A percentile compares a stretch with the other conserved stretches of the same genome.
Conservation (phyloP, 306 rosid genomes). For the Citrullus mucosospermus region DNA sequence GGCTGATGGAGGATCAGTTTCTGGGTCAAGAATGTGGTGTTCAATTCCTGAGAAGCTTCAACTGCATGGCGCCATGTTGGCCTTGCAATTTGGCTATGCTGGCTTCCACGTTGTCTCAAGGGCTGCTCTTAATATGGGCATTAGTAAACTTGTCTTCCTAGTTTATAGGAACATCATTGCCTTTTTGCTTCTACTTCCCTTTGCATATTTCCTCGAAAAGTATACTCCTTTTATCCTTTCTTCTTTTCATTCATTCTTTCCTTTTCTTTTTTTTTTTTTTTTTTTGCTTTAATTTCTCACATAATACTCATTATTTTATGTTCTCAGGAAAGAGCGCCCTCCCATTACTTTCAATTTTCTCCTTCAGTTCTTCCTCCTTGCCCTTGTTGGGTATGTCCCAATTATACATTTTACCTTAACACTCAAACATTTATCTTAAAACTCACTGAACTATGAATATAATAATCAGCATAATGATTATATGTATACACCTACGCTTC, state of each 20-base stretch:
- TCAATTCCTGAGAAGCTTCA: slow-evolving; percentile 65
- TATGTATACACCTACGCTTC: too few relatives aligned
- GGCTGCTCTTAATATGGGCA: slow-evolving; percentile 95
- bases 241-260: not conserved
- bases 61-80: slow-evolving; percentile 94
- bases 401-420: too few relatives aligned
- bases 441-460: too few relatives aligned
- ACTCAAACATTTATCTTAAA: too few relatives aligned
- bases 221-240: not conserved
- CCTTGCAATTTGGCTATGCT: slow-evolving; percentile 93
- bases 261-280: too few relatives aligned
- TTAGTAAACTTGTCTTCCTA: slow-evolving; percentile 84
- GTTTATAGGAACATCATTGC: slow-evolving; percentile 89
- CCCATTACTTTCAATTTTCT: slow-evolving; percentile 50
- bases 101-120: slow-evolving; percentile 93
- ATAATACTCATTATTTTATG: not conserved
- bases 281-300: not conserved
- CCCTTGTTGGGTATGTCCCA: slow-evolving; percentile 66
- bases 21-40: slow-evolving; percentile 49
- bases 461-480: too few relatives aligned
- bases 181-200: slow-evolving; percentile 67
- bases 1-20: not conserved
- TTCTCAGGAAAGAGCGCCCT: slow-evolving; percentile 81
- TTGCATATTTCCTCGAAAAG: slow-evolving; percentile 89
- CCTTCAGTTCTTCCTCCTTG: slow-evolving; percentile 73